Base-by-base conservation (phyloP, 495 filamentous ascomycete species). In the Rusavskia elegans region DNA sequence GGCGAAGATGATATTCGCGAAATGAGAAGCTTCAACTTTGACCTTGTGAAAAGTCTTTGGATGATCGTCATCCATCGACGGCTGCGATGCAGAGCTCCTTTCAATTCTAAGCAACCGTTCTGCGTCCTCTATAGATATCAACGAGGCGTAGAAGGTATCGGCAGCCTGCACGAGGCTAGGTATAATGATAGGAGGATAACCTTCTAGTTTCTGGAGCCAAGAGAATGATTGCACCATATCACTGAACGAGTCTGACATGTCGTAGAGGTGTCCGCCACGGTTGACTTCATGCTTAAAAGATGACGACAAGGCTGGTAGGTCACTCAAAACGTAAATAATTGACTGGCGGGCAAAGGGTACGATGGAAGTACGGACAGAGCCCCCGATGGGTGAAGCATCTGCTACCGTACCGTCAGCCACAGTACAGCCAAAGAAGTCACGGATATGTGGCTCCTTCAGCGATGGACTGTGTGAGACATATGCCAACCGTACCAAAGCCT, bases 1-100 rank as follows among this genome's bases (percentile, higher is more conserved):
- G 53, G 82, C 77, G 14, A 85, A 59, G 20, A 70, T 67, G 27
- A 84, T 63, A 8, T 73, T 73, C 27, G 75, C 64, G 37, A 83
- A 65, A 45, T 78, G 70, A 13, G 76, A 79, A 11, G 75, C 73
- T 53, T 81, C 76, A 11, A 21, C 9, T 23, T 19, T 21, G 20
- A 17, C 14, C 20, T 21, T 17, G n/a, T 19, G 20, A 21, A 8
- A 2, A 10, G 7, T 42, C 14, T 42, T 14, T 42, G n/a, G 6
- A 21, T 10, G 32, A 10, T 35, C 9, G 32, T 35, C 32, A 35
- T 35, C 32, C 13, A 35, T 13, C 32, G 32, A 35, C 5, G 32
- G 32, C 32, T 35, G 32, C 32, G 13, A 11, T 35, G 6, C 32
- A 35, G 32, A 35, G 32, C 32, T 2, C 2, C 32, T 35, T 10